phyloP scores from a whole-genome alignment of 139 green algal genomes.

The Tetratostichococcus sp. region DNA sequence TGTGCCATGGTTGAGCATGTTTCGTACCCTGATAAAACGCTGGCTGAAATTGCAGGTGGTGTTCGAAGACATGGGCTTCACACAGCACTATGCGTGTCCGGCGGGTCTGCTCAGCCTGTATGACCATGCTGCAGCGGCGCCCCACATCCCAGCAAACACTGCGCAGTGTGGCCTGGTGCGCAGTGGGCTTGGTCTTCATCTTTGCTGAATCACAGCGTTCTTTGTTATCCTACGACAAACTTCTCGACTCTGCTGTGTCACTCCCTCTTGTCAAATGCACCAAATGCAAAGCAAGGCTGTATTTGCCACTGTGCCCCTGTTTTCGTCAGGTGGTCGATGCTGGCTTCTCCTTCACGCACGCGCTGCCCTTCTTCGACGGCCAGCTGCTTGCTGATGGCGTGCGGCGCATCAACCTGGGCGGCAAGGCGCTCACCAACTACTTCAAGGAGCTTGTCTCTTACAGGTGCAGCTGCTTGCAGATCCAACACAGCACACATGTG shows the following conservation, averaged over 20 bases:
- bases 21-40: too few relatives aligned
- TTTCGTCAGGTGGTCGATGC: slow-evolving; percentile 67
- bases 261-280: too few relatives aligned
- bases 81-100: slow-evolving; percentile 43
- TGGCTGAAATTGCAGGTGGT: too few relatives aligned
- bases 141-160: slow-evolving; percentile 22
- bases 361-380: slow-evolving; percentile 66
- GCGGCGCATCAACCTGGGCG: slow-evolving; percentile 88
- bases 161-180: slow-evolving; percentile 41
- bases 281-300: too few relatives aligned
- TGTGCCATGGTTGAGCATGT: too few relatives aligned
- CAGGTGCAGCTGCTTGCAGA: slow-evolving; percentile 37
- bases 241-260: too few relatives aligned
- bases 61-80: slow-evolving; percentile 78
- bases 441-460: slow-evolving; percentile 95
- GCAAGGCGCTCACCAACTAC: slow-evolving; percentile 97
- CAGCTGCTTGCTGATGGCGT: slow-evolving; percentile 42
- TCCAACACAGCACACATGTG: too few relatives aligned
- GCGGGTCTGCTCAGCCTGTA: slow-evolving; percentile 57
- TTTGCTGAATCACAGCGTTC: too few relatives aligned
- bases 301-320: too few relatives aligned
- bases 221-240: too few relatives aligned
- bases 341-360: slow-evolving; percentile 79
- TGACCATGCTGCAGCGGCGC: slow-evolving; percentile 20
- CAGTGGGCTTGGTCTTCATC: too few relatives aligned